phyloP scores from a whole-genome alignment of 129 eudicot genomes.

The Centella asiatica region DNA sequence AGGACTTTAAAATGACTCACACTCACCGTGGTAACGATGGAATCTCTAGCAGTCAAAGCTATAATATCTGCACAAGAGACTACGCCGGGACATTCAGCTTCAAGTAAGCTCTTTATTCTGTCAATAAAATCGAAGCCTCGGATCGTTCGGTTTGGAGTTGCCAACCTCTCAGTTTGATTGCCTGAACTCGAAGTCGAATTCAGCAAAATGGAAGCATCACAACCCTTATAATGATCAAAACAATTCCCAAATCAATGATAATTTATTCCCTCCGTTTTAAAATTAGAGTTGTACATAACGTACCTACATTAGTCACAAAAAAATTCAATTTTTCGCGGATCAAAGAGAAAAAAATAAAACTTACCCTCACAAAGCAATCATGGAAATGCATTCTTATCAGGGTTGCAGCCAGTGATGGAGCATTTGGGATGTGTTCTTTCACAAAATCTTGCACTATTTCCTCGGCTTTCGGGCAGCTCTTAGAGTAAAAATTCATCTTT shows the following conservation, averaged over 20 bases:
- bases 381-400: conserved; percentile 45
- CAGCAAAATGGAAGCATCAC: conserved; percentile 78
- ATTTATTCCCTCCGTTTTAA: no score
- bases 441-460: conserved; percentile 28
- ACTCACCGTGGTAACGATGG: conserved; percentile 60
- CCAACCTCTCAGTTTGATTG: conserved; percentile 68
- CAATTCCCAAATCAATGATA: no score
- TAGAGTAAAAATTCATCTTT: conserved; percentile 14
- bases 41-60: conserved; percentile 65
- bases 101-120: conserved; percentile 53
- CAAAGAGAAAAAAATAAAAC: no score
- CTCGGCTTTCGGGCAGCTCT: conserved; percentile 35
- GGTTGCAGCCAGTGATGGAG: conserved; percentile 39
- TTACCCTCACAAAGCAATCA: conserved; percentile 44
- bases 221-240: conserved; percentile 41
- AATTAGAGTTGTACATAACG: no score
- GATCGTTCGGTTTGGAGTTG: conserved; percentile 54
- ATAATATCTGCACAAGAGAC: conserved; percentile 88
- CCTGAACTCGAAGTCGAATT: conserved; percentile 52
- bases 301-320: no score
- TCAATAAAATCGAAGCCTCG: conserved; percentile 76
- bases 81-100: conserved; percentile 74
- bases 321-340: no score
- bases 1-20: no score
- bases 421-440: conserved; percentile 24